phyloP scores from a whole-genome alignment of 1,284 basidiomycete species.

The Ganoderma leucocontextum region DNA sequence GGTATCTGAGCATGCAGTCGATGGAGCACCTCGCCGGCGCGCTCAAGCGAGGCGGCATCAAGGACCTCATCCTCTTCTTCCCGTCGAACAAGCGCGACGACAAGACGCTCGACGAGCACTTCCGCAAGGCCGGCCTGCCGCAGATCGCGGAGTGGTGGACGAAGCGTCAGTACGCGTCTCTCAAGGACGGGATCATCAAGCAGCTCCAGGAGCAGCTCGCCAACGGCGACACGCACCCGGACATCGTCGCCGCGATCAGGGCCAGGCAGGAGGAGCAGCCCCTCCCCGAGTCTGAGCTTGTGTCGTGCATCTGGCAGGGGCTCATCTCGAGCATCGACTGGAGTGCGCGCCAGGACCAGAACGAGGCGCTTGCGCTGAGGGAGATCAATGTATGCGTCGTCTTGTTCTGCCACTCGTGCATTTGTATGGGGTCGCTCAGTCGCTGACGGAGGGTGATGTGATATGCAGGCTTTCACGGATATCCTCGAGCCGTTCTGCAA shows the following conservation, averaged over 20 bases:
- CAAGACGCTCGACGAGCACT: slow-evolving; percentile 83
- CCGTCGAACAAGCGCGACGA: slow-evolving; percentile 81
- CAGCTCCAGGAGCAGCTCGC: slow-evolving; percentile 50
- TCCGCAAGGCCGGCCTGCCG: slow-evolving; percentile 80
- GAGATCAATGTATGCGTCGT: slow-evolving; percentile 75
- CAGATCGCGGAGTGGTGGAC: slow-evolving; percentile 92
- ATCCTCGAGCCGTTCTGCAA: slow-evolving; percentile 90
- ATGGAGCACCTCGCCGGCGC: slow-evolving; percentile 86
- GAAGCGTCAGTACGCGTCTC: slow-evolving; percentile 82
- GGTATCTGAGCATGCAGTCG: slow-evolving; percentile 81
- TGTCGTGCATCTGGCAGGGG: slow-evolving; percentile 91
- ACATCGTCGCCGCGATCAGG: slow-evolving; percentile 79
- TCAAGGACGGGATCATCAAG: slow-evolving; percentile 48
- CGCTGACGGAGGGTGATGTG: slow-evolving; percentile 1
- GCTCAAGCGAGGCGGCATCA: slow-evolving; percentile 86
- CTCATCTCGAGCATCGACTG: slow-evolving; percentile 89
- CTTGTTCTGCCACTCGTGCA: background rate
- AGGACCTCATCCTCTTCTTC: slow-evolving; percentile 89
- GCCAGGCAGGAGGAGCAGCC: slow-evolving; percentile 70
- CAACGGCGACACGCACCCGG: slow-evolving; percentile 68
- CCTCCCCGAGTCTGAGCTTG: slow-evolving; percentile 84
- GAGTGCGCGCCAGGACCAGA: slow-evolving; percentile 88
- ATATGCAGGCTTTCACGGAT: slow-evolving; percentile 76
- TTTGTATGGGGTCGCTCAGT: background rate
- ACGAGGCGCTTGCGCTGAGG: slow-evolving; percentile 84